phyloP scores from a whole-genome alignment of 345 rosid genomes.

The Noccaea caerulescens region DNA sequence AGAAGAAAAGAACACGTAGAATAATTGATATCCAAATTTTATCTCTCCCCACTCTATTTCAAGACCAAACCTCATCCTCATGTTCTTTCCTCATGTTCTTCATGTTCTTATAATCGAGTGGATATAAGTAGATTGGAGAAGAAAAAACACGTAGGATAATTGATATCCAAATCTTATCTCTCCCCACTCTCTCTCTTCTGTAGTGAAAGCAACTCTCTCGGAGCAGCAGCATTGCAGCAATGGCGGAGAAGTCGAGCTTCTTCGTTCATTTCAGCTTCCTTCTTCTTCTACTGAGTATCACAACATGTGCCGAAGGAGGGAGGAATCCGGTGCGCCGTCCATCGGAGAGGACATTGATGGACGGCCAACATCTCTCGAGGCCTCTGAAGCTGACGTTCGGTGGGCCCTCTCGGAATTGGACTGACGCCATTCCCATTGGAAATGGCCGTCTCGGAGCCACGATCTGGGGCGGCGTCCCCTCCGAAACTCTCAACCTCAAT shows the following conservation, averaged over 20 bases:
- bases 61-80: slow-evolving; percentile 14
- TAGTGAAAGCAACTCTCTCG: slow-evolving; percentile 27
- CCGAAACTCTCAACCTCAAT: slow-evolving; percentile 76
- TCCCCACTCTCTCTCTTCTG: slow-evolving; percentile 6
- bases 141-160: slow-evolving; percentile 25
- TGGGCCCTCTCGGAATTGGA: slow-evolving; percentile 80
- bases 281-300: slow-evolving; percentile 5
- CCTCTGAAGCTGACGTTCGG: slow-evolving; percentile 66
- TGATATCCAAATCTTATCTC: not conserved
- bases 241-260: slow-evolving; percentile 44
- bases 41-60: slow-evolving; percentile 22
- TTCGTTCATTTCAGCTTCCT: slow-evolving; percentile 33
- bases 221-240: slow-evolving; percentile 19
- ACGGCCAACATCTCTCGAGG: slow-evolving; percentile 43
- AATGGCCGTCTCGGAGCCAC: slow-evolving; percentile 95
- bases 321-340: slow-evolving; percentile 59
- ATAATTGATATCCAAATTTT: not conserved
- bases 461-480: slow-evolving; percentile 84
- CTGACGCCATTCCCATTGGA: slow-evolving; percentile 84
- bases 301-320: slow-evolving; percentile 40
- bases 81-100: too few relatives aligned
- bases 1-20: slow-evolving; percentile 22
- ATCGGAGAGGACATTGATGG: slow-evolving; percentile 3
- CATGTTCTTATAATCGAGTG: not conserved
- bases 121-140: not conserved